A percentile compares a stretch with the other conserved stretches of the same genome.
These are phyloP conservation scores for Mucor racemosus DNA, from an alignment of 371 early-diverging fungal species.

Conservation along the genomic window DNA sequence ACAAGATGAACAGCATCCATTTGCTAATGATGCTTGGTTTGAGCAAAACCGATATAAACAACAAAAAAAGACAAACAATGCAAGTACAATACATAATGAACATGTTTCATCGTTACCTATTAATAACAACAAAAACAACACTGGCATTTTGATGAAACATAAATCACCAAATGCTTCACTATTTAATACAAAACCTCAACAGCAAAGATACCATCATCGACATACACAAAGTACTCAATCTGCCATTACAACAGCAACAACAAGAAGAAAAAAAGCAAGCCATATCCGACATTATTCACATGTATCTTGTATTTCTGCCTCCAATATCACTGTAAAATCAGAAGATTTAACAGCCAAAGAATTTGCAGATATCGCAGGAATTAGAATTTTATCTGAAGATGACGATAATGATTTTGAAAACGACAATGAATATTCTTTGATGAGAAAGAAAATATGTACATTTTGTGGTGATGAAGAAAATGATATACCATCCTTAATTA, in stretches of 20 bases:
- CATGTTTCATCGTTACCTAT: not conserved
- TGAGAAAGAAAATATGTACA: slow-evolving; percentile 19
- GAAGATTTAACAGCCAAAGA: slow-evolving; percentile 52
- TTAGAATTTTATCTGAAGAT: slow-evolving; percentile 45
- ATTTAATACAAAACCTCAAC: not conserved
- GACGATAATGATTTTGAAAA: slow-evolving; percentile 22
- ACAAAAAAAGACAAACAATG: slow-evolving; percentile 13
- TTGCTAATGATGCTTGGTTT: slow-evolving; percentile 25
- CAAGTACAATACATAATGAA: not conserved
- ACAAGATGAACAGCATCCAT: slow-evolving; percentile 4
- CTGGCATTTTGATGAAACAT: not conserved
- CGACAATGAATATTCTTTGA: slow-evolving; percentile 4
- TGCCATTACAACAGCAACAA: not conserved
- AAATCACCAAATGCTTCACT: not conserved
- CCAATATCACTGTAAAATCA: slow-evolving; percentile 51
- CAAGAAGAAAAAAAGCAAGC: slow-evolving; percentile 14
- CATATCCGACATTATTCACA: slow-evolving; percentile 47
- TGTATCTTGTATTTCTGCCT: slow-evolving; percentile 41
- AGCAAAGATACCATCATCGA: slow-evolving; percentile 10
- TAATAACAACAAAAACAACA: not conserved
- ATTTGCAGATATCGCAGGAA: slow-evolving; percentile 55
- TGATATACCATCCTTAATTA: slow-evolving; percentile 6
- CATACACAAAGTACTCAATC: slow-evolving; percentile 23
- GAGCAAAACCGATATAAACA: slow-evolving; percentile 29
- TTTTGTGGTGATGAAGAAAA: slow-evolving; percentile 16